Percentiles rank a stretch among this genome's conserved stretches.
phyloP scores from a whole-genome alignment of 2,329 filamentous ascomycete genomes.

The Aspergillus texensis region DNA sequence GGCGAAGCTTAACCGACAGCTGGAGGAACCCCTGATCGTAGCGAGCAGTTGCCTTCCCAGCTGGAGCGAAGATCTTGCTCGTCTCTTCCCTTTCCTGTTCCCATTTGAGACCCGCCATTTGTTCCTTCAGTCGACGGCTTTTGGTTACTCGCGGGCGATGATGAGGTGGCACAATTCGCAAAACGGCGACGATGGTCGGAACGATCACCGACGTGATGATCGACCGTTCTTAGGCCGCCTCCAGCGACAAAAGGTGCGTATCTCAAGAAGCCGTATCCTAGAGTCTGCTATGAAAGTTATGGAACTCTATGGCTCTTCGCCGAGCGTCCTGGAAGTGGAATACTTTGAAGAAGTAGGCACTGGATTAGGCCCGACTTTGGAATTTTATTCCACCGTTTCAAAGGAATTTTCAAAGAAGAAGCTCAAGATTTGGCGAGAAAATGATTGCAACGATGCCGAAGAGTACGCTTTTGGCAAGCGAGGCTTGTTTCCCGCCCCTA shows the following conservation, averaged over 20 bases:
- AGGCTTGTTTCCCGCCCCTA: constrained; percentile 88
- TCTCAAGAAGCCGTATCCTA: constrained; percentile 89
- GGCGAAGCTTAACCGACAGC: constrained; percentile 92
- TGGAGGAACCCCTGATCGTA: constrained; percentile 95
- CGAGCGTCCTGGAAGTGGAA: constrained; percentile 94
- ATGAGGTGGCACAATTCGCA: constrained; percentile 94
- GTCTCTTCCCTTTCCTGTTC: constrained; percentile 94
- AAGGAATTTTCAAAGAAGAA: constrained; percentile 98
- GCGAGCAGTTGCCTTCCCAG: constrained; percentile 93
- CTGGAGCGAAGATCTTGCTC: constrained; percentile 94
- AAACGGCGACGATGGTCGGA: constrained; percentile 74
- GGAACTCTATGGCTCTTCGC: constrained; percentile 96
- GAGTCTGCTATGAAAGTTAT: constrained; percentile 98
- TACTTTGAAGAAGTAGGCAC: constrained; percentile 99
- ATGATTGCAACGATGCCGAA: constrained; percentile 69
- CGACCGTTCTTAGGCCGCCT: constrained; percentile 87
- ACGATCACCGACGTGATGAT: constrained; percentile 82
- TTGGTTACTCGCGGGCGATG: constrained; percentile 97
- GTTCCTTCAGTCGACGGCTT: constrained; percentile 96
- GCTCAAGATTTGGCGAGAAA: constrained; percentile 93
- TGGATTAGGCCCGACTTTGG: constrained; percentile 88
- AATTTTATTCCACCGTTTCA: constrained; percentile 97
- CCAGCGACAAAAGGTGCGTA: constrained; percentile 96
- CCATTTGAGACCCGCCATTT: constrained; percentile 96
- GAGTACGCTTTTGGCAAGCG: constrained; percentile 84